These are phyloP conservation scores for Peterozyma xylosa DNA, from an alignment of 805 yeast species.

Conservation along the genomic window DNA sequence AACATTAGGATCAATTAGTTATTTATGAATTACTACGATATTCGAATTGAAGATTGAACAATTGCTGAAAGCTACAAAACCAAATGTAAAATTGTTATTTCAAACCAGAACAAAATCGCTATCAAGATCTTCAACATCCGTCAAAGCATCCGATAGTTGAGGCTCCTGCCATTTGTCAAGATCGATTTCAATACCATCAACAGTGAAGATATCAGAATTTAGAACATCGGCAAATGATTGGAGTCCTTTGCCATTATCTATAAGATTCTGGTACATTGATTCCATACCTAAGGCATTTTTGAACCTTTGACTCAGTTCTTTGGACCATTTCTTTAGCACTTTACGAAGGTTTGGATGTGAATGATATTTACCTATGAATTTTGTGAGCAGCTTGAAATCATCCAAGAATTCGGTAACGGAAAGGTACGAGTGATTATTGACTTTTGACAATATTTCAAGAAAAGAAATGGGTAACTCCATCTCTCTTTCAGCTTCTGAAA, in stretches of 20 bases:
- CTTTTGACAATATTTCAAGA: constrained; percentile 18
- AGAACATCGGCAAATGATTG: constrained; percentile 3
- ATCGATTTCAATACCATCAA: constrained; percentile 7
- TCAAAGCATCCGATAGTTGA: constrained; percentile 5
- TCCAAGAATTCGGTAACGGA: constrained; percentile 18
- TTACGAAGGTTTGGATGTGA: background rate
- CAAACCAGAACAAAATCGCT: background rate
- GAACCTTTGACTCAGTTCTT: background rate
- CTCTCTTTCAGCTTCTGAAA: background rate
- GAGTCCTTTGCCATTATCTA: background rate
- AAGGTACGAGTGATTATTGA: constrained; percentile 18
- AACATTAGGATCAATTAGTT: too few relatives aligned
- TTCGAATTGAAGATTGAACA: too few relatives aligned
- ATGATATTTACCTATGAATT: background rate
- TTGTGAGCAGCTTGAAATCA: constrained; percentile 24
- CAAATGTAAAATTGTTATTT: too few relatives aligned
- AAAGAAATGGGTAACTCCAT: constrained; percentile 10
- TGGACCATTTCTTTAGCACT: background rate
- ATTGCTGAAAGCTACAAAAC: too few relatives aligned
- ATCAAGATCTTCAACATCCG: constrained; percentile 8
- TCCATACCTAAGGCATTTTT: constrained; percentile 5
- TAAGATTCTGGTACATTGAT: background rate
- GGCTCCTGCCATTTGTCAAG: constrained; percentile 7
- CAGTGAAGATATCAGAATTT: constrained; percentile 3
- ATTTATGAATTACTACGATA: too few relatives aligned